Conservation (phyloP, 805 yeast species). For the Kluyveromyces wickerhamii region DNA sequence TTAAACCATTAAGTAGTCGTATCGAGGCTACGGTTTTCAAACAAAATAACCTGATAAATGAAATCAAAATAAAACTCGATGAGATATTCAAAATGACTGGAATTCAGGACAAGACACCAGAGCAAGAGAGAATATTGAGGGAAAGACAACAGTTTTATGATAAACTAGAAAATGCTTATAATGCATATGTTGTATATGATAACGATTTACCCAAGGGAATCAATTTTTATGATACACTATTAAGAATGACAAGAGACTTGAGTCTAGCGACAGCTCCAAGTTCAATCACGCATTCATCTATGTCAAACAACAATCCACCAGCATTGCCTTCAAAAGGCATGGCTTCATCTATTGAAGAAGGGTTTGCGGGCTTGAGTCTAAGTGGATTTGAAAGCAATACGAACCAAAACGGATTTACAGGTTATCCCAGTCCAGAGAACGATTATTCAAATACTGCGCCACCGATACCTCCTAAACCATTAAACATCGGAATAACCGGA, state of each 20-base stretch:
- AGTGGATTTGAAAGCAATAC: neutral
- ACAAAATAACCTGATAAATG: conserved; percentile 47
- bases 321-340: neutral
- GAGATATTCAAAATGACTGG: conserved; percentile 38
- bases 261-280: neutral
- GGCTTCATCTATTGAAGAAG: neutral
- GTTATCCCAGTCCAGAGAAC: neutral
- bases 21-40: conserved; percentile 59
- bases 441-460: conserved; percentile 5
- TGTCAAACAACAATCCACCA: neutral
- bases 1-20: conserved; percentile 57
- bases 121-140: conserved; percentile 30
- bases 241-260: conserved; percentile 23
- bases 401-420: neutral
- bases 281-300: neutral
- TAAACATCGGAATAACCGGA: conserved; percentile 8
- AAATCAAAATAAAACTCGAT: conserved; percentile 40
- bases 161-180: conserved; percentile 41
- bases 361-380: neutral
- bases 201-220: conserved; percentile 56
- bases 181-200: conserved; percentile 49
- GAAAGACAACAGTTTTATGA: conserved; percentile 32
- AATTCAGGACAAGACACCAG: conserved; percentile 34
- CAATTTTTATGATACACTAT: conserved; percentile 49
- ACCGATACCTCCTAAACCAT: conserved; percentile 20